A percentile compares a stretch with the other conserved stretches of the same genome.
Conservation (phyloP, 2,329 filamentous ascomycete genomes). For the Leptoxyphium fumago region DNA sequence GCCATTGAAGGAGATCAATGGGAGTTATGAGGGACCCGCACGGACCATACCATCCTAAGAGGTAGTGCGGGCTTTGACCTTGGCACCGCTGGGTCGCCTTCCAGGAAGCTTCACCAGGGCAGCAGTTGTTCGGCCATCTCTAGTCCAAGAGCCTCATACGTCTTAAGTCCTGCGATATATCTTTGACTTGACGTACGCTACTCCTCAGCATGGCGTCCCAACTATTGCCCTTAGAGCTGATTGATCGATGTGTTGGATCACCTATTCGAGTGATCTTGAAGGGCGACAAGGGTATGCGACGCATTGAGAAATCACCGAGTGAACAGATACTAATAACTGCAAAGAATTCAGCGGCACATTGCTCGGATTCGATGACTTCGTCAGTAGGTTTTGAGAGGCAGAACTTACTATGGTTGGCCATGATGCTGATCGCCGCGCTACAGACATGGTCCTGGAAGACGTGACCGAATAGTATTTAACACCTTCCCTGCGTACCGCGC, state of each 20-base stretch:
- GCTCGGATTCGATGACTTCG: conserved; percentile 95
- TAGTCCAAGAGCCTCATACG: too few relatives aligned
- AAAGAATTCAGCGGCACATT: conserved; percentile 90
- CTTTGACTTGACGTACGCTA: too few relatives aligned
- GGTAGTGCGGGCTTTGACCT: too few relatives aligned
- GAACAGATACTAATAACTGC: conserved; percentile 6
- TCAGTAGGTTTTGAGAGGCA: conserved; percentile 57
- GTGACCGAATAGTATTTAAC: conserved; percentile 74
- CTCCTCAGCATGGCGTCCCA: neutral
- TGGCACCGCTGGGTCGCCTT: too few relatives aligned
- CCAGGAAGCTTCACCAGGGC: too few relatives aligned
- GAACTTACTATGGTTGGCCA: neutral
- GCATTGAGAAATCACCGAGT: conserved; percentile 2
- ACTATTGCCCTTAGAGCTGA: conserved; percentile 52
- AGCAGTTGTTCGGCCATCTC: too few relatives aligned
- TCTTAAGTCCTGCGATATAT: too few relatives aligned
- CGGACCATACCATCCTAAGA: too few relatives aligned
- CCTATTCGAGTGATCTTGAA: conserved; percentile 99
- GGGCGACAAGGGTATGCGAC: conserved; percentile 72
- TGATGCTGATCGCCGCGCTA: conserved; percentile 6
- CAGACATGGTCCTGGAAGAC: conserved; percentile 96
- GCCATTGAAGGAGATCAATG: too few relatives aligned
- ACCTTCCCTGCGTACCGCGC: conserved; percentile 8
- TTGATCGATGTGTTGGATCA: conserved; percentile 96
- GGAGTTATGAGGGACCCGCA: too few relatives aligned